phyloP scores from a whole-genome alignment of 768 basidiomycete species.

The Mycena venus region DNA sequence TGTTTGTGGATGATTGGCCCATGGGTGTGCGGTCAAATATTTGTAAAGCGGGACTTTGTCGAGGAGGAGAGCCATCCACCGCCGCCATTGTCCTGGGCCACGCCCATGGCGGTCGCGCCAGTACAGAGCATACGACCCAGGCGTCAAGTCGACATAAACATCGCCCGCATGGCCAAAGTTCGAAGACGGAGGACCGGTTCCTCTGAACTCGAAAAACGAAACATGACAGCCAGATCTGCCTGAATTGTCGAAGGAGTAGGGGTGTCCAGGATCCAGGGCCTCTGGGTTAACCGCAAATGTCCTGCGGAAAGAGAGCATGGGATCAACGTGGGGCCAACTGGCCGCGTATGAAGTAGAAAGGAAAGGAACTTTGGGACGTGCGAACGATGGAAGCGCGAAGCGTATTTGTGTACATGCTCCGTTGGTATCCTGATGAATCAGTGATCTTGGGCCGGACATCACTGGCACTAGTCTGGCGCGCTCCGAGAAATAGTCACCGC shows the following conservation, averaged over 20 bases:
- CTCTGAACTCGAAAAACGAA: slow-evolving; percentile 34
- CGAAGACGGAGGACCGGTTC: slow-evolving; percentile 29
- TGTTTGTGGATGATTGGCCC: slow-evolving; percentile 28
- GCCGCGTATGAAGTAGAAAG: background rate
- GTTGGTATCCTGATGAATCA: slow-evolving; percentile 27
- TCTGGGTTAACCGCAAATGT: slow-evolving; percentile 28
- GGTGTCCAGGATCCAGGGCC: slow-evolving; percentile 24
- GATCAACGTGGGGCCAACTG: background rate
- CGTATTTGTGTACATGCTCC: slow-evolving; percentile 17
- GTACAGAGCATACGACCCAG: slow-evolving; percentile 27
- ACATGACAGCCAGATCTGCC: slow-evolving; percentile 21
- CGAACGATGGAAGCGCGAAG: slow-evolving; percentile 24
- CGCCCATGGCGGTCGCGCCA: slow-evolving; percentile 33
- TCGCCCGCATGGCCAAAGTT: slow-evolving; percentile 31
- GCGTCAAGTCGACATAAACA: slow-evolving; percentile 32
- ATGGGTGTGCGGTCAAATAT: slow-evolving; percentile 29
- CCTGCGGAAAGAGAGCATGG: slow-evolving; percentile 34
- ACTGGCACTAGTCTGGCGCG: no score
- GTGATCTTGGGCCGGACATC: slow-evolving; percentile 6
- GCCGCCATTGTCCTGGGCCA: slow-evolving; percentile 25
- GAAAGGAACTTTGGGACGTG: background rate
- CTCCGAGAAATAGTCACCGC: no score
- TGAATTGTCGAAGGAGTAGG: slow-evolving; percentile 32
- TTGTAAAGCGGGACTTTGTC: slow-evolving; percentile 34
- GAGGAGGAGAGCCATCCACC: slow-evolving; percentile 29